Percentiles rank a stretch among this genome's conserved stretches.
Evolutionary conservation across 192 early-diverging fungal species (phyloP).

Genomic region (Mortierella antarctica): DNA sequence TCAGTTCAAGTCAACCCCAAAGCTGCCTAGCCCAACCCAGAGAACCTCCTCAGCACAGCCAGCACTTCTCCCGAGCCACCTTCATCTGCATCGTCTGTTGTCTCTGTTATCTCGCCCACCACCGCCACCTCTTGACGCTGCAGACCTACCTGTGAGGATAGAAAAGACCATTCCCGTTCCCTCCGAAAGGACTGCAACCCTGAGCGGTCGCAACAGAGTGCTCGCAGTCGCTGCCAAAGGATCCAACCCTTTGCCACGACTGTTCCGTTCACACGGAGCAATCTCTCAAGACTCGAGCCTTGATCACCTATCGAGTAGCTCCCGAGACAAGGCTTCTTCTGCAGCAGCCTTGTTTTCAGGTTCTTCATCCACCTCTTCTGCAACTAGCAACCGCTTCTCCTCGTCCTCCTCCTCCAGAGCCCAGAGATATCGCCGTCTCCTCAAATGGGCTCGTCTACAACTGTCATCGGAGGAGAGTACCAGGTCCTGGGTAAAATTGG

Average conservation of each 20-base stretch:
- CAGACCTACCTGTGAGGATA: conserved; percentile 6
- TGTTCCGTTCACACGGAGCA: conserved; percentile 1
- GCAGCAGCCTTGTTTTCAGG: conserved; percentile 22
- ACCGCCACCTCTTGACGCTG: neutral
- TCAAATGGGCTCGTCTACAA: conserved; percentile 54
- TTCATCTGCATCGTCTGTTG: neutral
- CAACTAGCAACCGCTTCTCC: neutral
- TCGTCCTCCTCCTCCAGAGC: conserved; percentile 29
- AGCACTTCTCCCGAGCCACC: neutral
- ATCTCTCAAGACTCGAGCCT: conserved; percentile 10
- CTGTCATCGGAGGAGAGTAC: conserved; percentile 64
- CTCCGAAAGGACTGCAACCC: neutral
- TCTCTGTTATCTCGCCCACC: neutral
- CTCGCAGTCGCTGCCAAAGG: conserved; percentile 30
- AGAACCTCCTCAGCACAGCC: too few species aligned
- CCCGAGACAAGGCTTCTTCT: conserved; percentile 21
- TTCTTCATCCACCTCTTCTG: neutral
- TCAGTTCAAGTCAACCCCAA: too few species aligned
- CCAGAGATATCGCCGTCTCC: conserved; percentile 31
- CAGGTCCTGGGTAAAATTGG: conserved; percentile 66
- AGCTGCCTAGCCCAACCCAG: too few species aligned
- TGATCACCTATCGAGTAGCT: neutral
- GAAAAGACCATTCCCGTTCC: neutral
- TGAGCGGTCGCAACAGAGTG: conserved; percentile 8
- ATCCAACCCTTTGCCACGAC: conserved; percentile 31